phyloP scores from a whole-genome alignment of 2,329 filamentous ascomycete genomes.

The Zymoseptoria brevis region DNA sequence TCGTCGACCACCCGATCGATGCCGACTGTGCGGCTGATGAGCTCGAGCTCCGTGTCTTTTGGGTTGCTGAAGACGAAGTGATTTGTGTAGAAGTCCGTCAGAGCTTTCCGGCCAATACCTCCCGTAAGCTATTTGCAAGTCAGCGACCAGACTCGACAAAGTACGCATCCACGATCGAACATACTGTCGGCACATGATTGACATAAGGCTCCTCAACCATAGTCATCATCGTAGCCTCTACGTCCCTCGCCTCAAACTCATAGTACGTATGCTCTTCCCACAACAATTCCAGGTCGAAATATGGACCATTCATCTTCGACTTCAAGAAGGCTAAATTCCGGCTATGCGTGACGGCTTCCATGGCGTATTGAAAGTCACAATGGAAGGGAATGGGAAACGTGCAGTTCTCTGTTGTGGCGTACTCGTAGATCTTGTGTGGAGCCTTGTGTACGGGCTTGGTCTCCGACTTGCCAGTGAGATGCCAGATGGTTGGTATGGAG shows the following conservation, averaged over 20 bases:
- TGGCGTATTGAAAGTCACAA: constrained; percentile 43
- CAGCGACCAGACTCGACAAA: background rate
- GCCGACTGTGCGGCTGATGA: constrained; percentile 64
- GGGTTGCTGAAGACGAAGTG: constrained; percentile 72
- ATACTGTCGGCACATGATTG: constrained; percentile 61
- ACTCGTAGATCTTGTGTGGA: constrained; percentile 31
- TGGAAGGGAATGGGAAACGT: constrained; percentile 46
- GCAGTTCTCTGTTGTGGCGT: constrained; percentile 38
- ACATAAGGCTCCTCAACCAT: constrained; percentile 76
- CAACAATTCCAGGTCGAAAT: constrained; percentile 66
- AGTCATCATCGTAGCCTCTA: constrained; percentile 68
- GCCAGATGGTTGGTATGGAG: constrained; percentile 20
- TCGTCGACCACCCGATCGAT: constrained; percentile 66
- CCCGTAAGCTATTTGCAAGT: constrained; percentile 42
- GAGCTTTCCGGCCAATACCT: constrained; percentile 55
- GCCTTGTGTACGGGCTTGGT: constrained; percentile 11
- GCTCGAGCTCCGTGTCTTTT: constrained; percentile 56
- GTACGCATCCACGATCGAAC: background rate
- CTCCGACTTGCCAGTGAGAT: constrained; percentile 17
- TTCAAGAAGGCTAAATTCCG: constrained; percentile 60
- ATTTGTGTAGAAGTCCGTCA: constrained; percentile 62
- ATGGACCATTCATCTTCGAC: constrained; percentile 52
- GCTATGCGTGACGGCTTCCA: constrained; percentile 58
- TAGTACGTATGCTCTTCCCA: constrained; percentile 72
- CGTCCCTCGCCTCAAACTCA: constrained; percentile 61